Conservation (phyloP, 2,329 filamentous ascomycete species). For the Arthrobotrys entomopaga region DNA sequence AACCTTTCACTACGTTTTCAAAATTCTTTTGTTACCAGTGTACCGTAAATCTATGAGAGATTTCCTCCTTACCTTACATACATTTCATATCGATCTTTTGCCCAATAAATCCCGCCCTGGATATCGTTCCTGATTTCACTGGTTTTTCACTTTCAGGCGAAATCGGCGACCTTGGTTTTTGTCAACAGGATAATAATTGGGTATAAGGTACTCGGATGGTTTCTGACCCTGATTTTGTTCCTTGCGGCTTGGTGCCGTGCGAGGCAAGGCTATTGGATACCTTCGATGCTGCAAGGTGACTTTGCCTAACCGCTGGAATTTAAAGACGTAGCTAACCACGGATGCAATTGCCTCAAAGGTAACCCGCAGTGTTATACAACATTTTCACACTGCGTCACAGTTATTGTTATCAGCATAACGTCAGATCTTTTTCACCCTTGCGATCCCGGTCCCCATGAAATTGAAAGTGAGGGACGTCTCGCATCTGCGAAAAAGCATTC, state of each 20-base stretch:
- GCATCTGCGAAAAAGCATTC: constrained; percentile 11
- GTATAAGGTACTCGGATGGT: constrained; percentile 17
- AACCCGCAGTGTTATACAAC: constrained; percentile 14
- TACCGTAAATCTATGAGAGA: constrained; percentile 37
- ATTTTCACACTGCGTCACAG: constrained; percentile 26
- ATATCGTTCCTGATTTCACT: no score
- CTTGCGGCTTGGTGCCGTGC: constrained; percentile 37
- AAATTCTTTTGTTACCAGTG: constrained; percentile 32
- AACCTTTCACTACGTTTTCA: constrained; percentile 32
- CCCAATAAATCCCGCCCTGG: no score
- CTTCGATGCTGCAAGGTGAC: constrained; percentile 16
- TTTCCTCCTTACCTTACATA: no score
- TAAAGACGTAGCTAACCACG: background rate
- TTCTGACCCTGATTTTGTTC: constrained; percentile 26
- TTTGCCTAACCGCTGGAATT: constrained; percentile 3
- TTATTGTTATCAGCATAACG: constrained; percentile 21
- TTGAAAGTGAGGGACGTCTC: constrained; percentile 31
- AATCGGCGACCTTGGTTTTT: constrained; percentile 26
- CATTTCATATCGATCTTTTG: no score
- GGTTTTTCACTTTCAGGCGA: background rate
- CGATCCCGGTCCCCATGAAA: constrained; percentile 26
- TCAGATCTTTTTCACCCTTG: constrained; percentile 25
- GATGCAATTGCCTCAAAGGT: constrained; percentile 14
- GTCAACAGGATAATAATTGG: constrained; percentile 18
- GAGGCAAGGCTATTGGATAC: constrained; percentile 31